Evolutionary conservation across 1,284 basidiomycete genomes (phyloP), one percentile per base, ranked within the genome.

Genomic region (Pseudozyma sp.): DNA sequence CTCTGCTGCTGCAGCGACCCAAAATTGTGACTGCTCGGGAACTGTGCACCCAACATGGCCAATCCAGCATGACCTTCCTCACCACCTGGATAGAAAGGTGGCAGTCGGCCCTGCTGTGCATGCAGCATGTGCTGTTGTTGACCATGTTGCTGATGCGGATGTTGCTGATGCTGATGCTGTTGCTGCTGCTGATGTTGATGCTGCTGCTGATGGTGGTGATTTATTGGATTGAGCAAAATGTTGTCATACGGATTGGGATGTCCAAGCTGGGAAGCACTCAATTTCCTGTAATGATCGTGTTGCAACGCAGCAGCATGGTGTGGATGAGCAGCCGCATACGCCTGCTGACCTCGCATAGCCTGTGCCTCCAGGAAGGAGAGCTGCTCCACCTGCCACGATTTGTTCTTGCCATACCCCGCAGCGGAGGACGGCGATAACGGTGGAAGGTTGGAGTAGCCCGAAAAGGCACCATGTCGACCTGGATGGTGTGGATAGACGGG

Each of bases 361-460:
- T 78, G 76, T 7, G 73, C 61, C 19, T 78, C 77, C 34, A 79
- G 57, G 38, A 71, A 73, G 12, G 77, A 64, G 16, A 80, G 69
- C 55, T 81, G 80, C 55, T 79, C 73, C 62, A 79, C 62, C 56
- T 80, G 78, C 79, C 76, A 80, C 3, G 75, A 70, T 42, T 68
- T 69, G 63, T 77, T 72, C 56, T 71, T 76, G 14, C 77, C 77
- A 34, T 80, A 80, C 0, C 68, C 78, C 2, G 75, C 72, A 11
- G 71, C 59, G 1, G 50, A 57, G 2, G 72, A 61, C 8, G 58
- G 25, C 12, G 57, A 43, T 10, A 65, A 61, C 10, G 51, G 12
- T 3, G 59, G 59, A 18, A 49, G 13, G 9, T 43, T 57, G 4
- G 60, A 55, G 6, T 62, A n/a, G 3, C 54, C 61, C 1, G 71